Evolutionary conservation across 2,329 filamentous ascomycete species (phyloP), one percentile per base, ranked within the genome.

Genomic region (Hortaea werneckii): DNA sequence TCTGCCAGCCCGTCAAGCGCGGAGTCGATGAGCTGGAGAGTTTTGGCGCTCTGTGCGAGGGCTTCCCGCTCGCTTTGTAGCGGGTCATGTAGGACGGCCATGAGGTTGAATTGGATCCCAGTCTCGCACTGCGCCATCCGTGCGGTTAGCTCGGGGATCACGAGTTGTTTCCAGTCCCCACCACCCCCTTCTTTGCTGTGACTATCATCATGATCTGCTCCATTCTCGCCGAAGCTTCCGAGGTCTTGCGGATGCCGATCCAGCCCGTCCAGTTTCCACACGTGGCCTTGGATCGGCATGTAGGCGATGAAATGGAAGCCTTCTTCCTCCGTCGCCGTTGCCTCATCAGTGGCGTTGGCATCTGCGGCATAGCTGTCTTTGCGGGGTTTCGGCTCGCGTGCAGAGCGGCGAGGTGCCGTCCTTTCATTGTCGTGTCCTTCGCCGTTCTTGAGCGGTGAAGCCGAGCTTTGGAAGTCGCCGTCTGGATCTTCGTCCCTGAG

Each of bases 181-280:
- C 42, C 49, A 5, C 68, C 62, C 5, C 58, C 67, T 58, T 74
- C 67, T 20, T 20, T 20, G 20, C 20, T 20, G 20, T 4, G 2
- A 20, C 20, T 20, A 35, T 35, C 32, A 35, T 35, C 32, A 20
- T 20, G 20, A 20, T 20, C 20, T 20, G 20, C 20, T 20, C 20
- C 4, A 20, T 20, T 20, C n/a, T 35, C 9, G 59, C 40, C 43
- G 44, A 53, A 52, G 12, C 29, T 62, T 67, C 82, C 82, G 46
- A 88, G 70, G 46, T 73, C 76, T 30, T 79, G 75, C 3, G 87
- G 90, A 52, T 81, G 78, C 37, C 71, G 71, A 61, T 89, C 80
- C 20, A 95, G 70, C 4, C 90, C 90, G 64, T 96, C 90, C 5
- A 96, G 78, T 62, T 89, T 86, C 87, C 87, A 95, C 10, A 95